Conservation (phyloP, 345 rosid species). For the Eucalyptus erythrocorys region DNA sequence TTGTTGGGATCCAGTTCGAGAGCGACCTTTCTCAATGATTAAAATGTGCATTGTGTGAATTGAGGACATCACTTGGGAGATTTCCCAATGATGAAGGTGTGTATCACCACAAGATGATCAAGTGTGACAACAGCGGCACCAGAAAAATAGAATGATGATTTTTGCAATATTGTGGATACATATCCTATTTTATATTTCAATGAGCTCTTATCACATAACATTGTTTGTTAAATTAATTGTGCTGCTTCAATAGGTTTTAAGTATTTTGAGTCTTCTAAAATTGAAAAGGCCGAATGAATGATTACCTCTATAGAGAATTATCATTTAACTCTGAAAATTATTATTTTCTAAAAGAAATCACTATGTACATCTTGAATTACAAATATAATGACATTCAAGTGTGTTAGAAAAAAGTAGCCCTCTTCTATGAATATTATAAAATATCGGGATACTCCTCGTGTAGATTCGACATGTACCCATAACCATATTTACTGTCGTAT, state of each 20-base stretch:
- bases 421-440: background rate
- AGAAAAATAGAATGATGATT: no score
- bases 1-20: background rate
- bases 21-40: background rate
- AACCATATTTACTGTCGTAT: no score
- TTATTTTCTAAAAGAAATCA: background rate
- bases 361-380: accelerated
- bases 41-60: no score
- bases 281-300: background rate
- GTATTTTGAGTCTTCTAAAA: background rate
- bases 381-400: background rate
- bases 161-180: background rate
- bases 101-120: no score
- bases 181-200: no score
- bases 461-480: background rate
- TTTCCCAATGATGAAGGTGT: no score
- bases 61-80: no score
- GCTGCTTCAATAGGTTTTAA: background rate
- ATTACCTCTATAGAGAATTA: no score
- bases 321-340: background rate
- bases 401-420: background rate
- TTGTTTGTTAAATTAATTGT: no score
- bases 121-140: no score
- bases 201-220: background rate
- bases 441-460: accelerated